Conservation (phyloP, 768 basidiomycete genomes). For the Phallus indusiatus region DNA sequence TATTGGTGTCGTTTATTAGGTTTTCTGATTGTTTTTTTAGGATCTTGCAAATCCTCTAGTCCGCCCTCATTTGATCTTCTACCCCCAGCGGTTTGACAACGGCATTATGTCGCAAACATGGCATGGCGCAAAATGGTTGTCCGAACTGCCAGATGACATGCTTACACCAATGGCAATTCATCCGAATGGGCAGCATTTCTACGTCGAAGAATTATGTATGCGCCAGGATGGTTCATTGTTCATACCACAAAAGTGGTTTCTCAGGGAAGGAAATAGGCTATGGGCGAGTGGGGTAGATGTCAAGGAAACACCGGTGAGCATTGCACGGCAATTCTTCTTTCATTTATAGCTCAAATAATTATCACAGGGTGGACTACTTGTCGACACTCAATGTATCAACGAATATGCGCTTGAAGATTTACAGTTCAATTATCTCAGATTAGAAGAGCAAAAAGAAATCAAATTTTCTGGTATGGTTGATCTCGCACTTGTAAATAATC, state of each 20-base stretch:
- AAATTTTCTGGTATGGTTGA: background rate
- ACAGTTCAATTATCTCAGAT: background rate
- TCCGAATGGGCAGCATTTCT: conserved; percentile 14
- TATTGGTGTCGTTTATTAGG: too few relatives aligned
- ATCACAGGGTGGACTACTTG: too few relatives aligned
- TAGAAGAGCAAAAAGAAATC: background rate
- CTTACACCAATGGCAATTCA: conserved; percentile 17
- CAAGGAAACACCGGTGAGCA: background rate
- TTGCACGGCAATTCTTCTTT: background rate
- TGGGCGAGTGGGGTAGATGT: conserved; percentile 4
- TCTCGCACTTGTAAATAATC: background rate
- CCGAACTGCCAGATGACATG: conserved; percentile 17
- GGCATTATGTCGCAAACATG: conserved; percentile 16
- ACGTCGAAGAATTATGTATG: conserved; percentile 16
- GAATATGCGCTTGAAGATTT: background rate
- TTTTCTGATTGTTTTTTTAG: background rate
- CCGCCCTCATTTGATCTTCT: conserved; percentile 6
- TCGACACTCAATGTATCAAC: background rate
- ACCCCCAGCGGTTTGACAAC: conserved; percentile 18
- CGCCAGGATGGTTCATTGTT: conserved; percentile 12
- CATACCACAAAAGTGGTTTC: conserved; percentile 14
- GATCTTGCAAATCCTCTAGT: conserved; percentile 1
- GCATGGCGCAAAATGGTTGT: conserved; percentile 22
- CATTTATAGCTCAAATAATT: background rate
- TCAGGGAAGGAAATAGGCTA: conserved; percentile 1